Base-by-base conservation (phyloP, 257 asterid genomes). In the Primulina eburnea region DNA sequence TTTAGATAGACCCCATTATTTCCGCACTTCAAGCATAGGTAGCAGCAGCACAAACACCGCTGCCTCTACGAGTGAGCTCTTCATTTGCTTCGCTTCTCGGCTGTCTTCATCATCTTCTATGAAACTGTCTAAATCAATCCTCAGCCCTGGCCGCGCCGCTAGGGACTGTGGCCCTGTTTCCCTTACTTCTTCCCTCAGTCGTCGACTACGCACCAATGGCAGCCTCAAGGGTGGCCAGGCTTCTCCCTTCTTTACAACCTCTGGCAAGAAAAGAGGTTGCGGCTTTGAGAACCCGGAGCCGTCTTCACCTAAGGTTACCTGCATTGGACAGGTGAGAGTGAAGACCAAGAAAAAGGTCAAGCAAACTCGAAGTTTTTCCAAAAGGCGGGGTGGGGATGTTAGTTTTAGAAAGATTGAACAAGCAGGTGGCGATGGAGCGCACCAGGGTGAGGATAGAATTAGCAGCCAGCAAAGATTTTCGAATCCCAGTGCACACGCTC, bases 291-390 rank as follows among this genome's bases (percentile, higher is more conserved):
- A 89, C 76, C 96, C 95, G 0, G 99, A 91, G 66, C 99, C 97
- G 0, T 85, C 99, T 76, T 94, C 99, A 0, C 99, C 99, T 0
- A 94, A 94, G 61, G 99, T 94, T 8, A 94, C 99, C 16, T 94
- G 97, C 80, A 94, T 94, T 40, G 99, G 99, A 2, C 97, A 91
- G 24, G 97, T 94, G 1, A 79, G 99, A 10, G 99, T 94, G 24
- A 94, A 94, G 79, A 83, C 92, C 16, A 93, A 89, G 92, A 90
- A 86, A 37, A 90, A 87, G 65, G 89, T 71, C 26, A 83, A 82
- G 75, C 95, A 86, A 24, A 79, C 76, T 5, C 73, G 97, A 43
- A 87, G 89, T 64, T 81, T 90, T 34, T 93, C 99, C 4, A 75
- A 74, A 5, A 64, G 92, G 73, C 78, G 90, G 64, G 82, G 80